Conservation (phyloP, 2,329 filamentous ascomycete species). For the Stachybotrys echinatus region DNA sequence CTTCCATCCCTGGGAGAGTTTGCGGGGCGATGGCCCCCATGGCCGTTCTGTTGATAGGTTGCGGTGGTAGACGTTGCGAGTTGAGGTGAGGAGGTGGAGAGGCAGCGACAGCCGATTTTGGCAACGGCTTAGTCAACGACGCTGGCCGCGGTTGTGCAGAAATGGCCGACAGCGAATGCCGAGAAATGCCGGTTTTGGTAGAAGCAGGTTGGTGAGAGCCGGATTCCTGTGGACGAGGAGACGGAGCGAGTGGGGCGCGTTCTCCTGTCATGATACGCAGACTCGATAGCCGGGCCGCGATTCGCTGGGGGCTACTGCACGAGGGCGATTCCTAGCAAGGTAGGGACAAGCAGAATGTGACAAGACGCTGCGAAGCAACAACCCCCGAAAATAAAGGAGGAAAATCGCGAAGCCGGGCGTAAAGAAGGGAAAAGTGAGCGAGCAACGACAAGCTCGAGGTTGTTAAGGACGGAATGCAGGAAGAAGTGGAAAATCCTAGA, state of each 20-base stretch:
- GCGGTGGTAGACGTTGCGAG: conserved; percentile 16
- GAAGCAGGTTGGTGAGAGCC: background rate
- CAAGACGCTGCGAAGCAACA: too few relatives aligned
- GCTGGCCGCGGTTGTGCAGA: background rate
- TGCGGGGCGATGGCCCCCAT: conserved; percentile 44
- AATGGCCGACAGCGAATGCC: background rate
- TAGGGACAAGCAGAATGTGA: too few relatives aligned
- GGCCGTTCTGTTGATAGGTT: conserved; percentile 36
- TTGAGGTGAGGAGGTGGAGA: conserved; percentile 11
- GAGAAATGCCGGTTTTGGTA: background rate
- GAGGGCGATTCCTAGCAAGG: too few relatives aligned
- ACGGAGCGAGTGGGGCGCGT: conserved; percentile 12
- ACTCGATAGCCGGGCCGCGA: conserved; percentile 2
- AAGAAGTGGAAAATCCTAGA: background rate
- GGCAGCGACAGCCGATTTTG: conserved; percentile 14
- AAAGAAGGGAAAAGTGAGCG: too few relatives aligned
- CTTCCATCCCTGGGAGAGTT: conserved; percentile 26
- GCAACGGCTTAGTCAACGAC: background rate
- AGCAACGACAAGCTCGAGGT: too few relatives aligned
- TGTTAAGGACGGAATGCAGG: background rate
- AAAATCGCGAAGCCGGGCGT: too few relatives aligned
- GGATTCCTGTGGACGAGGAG: conserved; percentile 7
- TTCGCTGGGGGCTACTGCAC: background rate
- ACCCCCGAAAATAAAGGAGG: too few relatives aligned
- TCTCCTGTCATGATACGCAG: conserved; percentile 16